Base-by-base conservation (phyloP, 768 basidiomycete genomes). In the Boletus sp. region DNA sequence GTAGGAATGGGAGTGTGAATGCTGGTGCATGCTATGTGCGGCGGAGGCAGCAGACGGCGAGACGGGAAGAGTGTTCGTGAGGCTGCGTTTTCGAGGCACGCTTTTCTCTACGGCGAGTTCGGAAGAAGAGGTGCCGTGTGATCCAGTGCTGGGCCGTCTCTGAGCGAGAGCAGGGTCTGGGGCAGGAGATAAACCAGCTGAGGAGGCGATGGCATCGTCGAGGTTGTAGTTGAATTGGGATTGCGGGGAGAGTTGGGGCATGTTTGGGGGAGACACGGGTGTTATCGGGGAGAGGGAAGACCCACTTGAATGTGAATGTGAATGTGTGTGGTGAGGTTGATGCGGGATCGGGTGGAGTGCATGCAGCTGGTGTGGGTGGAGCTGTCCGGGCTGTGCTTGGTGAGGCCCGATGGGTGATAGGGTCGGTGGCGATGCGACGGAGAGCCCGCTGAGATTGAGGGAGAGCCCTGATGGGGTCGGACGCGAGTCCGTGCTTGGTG, bases 61-160 rank as follows among this genome's bases (percentile, higher is more conserved):
- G 65, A 70, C 42, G 74, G 81, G 76, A 17, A 79, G 68, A 4
- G 73, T 68, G 50, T 74, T 71, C 2, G 77, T 83, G 65, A 88
- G 85, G 67, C 84, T 86, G 56, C 88, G 79, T 71, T 89, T 89
- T 37, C 86, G 76, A 2, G 86, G 84, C 10, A 87, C 77, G 44
- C 80, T 80, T 50, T 84, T 80, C 55, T 77, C 71, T 10, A 77
- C 76, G 2, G 47, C 55, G 36, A 72, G 63, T 10, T 84, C 79
- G 24, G 83, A 80, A 30, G 82, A 77, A 20, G 84, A 77, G 17
- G 72, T 61, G 28, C 71, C 73, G 56, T 76, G 76, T 5, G 70
- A 70, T 54, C 72, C 70, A 14, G 76, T 70, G 42, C 74, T 72
- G 28, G 77, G 77, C 15, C 77, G 71, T 46, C 70, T 64, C 49